A percentile compares a stretch with the other conserved stretches of the same genome.
These are phyloP conservation scores for Rubroboletus satanas DNA, from an alignment of 768 basidiomycete species.

Conservation along the genomic window DNA sequence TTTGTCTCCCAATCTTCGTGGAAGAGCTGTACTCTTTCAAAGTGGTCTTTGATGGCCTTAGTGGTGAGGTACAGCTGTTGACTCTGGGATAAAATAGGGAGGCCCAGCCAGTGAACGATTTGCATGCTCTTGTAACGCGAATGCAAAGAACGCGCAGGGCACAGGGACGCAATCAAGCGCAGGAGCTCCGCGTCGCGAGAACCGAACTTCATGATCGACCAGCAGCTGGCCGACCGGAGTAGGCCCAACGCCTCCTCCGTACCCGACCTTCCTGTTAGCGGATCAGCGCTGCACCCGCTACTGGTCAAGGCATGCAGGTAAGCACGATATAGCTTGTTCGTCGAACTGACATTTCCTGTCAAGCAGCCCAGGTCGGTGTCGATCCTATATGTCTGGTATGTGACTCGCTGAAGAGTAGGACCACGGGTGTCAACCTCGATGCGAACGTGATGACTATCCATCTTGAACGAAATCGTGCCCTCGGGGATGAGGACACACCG, in stretches of 20 bases:
- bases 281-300: conserved; percentile 37
- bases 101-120: conserved; percentile 30
- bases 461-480: conserved; percentile 17
- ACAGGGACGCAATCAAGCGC: conserved; percentile 29
- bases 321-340: conserved; percentile 32
- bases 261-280: conserved; percentile 42
- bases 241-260: conserved; percentile 40
- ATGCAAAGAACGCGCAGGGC: conserved; percentile 15
- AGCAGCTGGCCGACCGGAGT: conserved; percentile 35
- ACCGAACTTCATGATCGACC: conserved; percentile 36
- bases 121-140: conserved; percentile 39
- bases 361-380: conserved; percentile 30
- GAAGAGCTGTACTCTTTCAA: conserved; percentile 9
- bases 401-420: neutral
- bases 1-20: neutral
- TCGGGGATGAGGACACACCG: conserved; percentile 36
- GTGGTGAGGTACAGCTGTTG: conserved; percentile 20
- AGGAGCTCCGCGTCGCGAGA: conserved; percentile 30
- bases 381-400: conserved; percentile 29
- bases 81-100: conserved; percentile 27
- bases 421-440: conserved; percentile 2
- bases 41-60: conserved; percentile 27
- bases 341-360: conserved; percentile 20
- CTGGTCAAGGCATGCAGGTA: conserved; percentile 43
- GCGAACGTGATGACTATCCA: conserved; percentile 7